Evolutionary conservation across 1,139 yeast species (phyloP).

Genomic region (Hansenula lynferdii): DNA sequence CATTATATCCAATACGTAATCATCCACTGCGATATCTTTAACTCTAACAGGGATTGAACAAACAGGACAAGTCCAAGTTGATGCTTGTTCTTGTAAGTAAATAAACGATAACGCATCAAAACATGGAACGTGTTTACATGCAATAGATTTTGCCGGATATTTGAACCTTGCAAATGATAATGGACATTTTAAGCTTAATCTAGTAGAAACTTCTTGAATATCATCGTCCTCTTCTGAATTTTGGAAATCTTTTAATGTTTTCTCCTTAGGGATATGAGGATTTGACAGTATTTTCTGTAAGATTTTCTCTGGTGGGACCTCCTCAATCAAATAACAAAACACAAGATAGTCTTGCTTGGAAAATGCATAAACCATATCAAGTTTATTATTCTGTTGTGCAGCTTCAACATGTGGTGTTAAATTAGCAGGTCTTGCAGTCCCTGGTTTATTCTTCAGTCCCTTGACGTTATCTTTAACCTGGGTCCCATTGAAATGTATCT

Average conservation of each 20-base stretch:
- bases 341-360: slow-evolving; percentile 39
- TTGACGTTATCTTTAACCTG: slow-evolving; percentile 44
- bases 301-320: slow-evolving; percentile 35
- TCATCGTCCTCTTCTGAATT: slow-evolving; percentile 51
- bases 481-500: slow-evolving; percentile 44
- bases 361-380: slow-evolving; percentile 51
- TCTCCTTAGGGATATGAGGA: slow-evolving; percentile 43
- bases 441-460: slow-evolving; percentile 58
- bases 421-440: slow-evolving; percentile 67
- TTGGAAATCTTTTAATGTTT: slow-evolving; percentile 41
- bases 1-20: slow-evolving; percentile 51
- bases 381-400: slow-evolving; percentile 30
- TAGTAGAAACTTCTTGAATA: slow-evolving; percentile 49
- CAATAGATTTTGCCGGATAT: slow-evolving; percentile 53
- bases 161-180: slow-evolving; percentile 56
- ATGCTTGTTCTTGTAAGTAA: slow-evolving; percentile 54
- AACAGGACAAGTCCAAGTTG: slow-evolving; percentile 68
- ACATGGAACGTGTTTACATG: slow-evolving; percentile 66
- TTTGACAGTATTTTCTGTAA: slow-evolving; percentile 29
- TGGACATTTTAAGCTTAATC: slow-evolving; percentile 59
- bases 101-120: slow-evolving; percentile 62
- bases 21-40: slow-evolving; percentile 55
- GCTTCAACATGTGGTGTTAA: slow-evolving; percentile 41
- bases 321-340: slow-evolving; percentile 50
- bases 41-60: slow-evolving; percentile 43